These are phyloP conservation scores for Cercis canadensis DNA, from an alignment of 306 rosid species.

Conservation along the genomic window DNA sequence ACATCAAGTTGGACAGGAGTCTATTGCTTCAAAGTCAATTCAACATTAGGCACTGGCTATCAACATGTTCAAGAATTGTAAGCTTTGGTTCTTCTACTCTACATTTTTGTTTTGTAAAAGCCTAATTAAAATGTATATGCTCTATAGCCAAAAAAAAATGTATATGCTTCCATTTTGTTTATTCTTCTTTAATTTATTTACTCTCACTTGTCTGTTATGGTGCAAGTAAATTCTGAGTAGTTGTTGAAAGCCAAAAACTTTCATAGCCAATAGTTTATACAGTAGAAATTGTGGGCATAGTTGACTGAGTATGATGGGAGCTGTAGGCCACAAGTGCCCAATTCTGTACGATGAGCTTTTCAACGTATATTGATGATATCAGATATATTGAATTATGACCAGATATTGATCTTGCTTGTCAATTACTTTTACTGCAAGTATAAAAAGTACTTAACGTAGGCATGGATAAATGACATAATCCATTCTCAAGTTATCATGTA, in stretches of 20 bases:
- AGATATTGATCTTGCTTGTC: not conserved
- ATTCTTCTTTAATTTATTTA: too few species aligned
- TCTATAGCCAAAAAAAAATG: too few species aligned
- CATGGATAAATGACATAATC: too few species aligned
- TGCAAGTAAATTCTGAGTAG: too few species aligned
- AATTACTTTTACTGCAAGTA: slow-evolving; percentile 1
- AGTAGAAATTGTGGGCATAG: too few species aligned
- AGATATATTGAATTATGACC: not conserved
- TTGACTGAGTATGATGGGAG: too few species aligned
- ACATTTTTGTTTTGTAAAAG: slow-evolving; percentile 32
- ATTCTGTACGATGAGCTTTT: slow-evolving; percentile 7
- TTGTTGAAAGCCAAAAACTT: too few species aligned
- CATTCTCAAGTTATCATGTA: too few species aligned
- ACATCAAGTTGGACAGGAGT: slow-evolving; percentile 78
- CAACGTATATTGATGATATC: slow-evolving; percentile 9
- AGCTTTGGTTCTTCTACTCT: slow-evolving; percentile 34
- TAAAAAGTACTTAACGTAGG: not conserved
- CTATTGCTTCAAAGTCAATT: slow-evolving; percentile 70
- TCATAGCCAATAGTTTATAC: too few species aligned
- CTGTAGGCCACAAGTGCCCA: not conserved
- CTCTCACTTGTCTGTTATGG: too few species aligned
- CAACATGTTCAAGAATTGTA: slow-evolving; percentile 85
- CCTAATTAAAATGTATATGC: not conserved
- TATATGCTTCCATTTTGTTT: slow-evolving; percentile 15
- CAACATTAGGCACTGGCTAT: slow-evolving; percentile 57